Conservation (phyloP, 345 rosid genomes). For the Eucalyptus cladocalyx region DNA sequence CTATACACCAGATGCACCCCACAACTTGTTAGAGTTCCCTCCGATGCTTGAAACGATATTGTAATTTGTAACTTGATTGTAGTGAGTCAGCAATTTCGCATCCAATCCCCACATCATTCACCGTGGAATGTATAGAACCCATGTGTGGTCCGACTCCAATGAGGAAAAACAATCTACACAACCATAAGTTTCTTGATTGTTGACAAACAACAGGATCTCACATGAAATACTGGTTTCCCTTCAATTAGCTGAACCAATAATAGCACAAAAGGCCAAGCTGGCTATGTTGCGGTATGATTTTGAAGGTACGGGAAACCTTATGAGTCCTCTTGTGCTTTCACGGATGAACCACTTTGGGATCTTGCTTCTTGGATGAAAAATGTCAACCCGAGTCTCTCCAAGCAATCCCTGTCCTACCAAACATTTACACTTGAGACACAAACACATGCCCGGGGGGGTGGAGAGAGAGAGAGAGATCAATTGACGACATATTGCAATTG, state of each 20-base stretch:
- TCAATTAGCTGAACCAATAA: background rate
- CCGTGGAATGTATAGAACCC: background rate
- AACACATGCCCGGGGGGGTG: accelerated
- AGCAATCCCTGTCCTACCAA: background rate
- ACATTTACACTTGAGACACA: background rate
- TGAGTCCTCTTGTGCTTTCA: background rate
- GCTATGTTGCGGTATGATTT: background rate
- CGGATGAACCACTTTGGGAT: background rate
- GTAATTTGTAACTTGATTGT: no score
- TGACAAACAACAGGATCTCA: background rate
- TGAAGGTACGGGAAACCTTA: background rate
- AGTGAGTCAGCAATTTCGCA: background rate
- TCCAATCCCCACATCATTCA: background rate
- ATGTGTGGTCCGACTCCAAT: background rate
- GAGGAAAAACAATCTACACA: background rate
- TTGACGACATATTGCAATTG: background rate
- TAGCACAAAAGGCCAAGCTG: background rate
- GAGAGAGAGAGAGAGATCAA: background rate
- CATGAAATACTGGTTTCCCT: background rate
- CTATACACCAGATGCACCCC: background rate
- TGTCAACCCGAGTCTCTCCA: background rate
- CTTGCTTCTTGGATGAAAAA: background rate
- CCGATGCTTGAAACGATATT: background rate
- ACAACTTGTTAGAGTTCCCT: background rate
- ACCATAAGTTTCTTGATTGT: background rate